Conservation (phyloP, 768 basidiomycete genomes). For the Hericium alpestre region DNA sequence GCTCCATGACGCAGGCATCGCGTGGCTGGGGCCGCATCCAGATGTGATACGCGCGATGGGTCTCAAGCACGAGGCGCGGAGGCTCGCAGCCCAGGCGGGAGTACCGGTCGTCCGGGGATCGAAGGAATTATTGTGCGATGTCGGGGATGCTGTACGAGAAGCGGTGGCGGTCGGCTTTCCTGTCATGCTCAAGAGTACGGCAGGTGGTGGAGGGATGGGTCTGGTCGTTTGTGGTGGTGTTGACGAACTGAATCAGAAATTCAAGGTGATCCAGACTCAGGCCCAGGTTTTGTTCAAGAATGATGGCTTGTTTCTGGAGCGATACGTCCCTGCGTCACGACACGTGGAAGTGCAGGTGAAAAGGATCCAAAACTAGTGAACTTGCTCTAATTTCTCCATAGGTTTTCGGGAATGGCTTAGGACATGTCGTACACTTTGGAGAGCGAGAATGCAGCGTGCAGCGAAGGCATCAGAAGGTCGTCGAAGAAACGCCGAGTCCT, state of each 20-base stretch:
- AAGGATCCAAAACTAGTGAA: not conserved
- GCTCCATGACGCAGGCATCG: slow-evolving; percentile 37
- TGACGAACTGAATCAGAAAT: slow-evolving; percentile 26
- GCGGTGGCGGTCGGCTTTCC: slow-evolving; percentile 43
- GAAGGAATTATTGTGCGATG: slow-evolving; percentile 24
- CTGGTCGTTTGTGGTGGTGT: slow-evolving; percentile 41
- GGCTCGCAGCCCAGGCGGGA: slow-evolving; percentile 33
- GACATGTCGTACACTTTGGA: slow-evolving; percentile 50
- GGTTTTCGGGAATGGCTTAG: slow-evolving; percentile 59
- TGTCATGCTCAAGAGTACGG: slow-evolving; percentile 57
- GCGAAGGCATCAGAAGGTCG: slow-evolving; percentile 60
- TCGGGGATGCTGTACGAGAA: slow-evolving; percentile 29
- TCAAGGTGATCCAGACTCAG: slow-evolving; percentile 27
- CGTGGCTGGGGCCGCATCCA: slow-evolving; percentile 48
- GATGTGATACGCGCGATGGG: slow-evolving; percentile 45
- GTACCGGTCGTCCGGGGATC: slow-evolving; percentile 51
- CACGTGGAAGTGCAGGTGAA: slow-evolving; percentile 58
- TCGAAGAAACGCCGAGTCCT: slow-evolving; percentile 60
- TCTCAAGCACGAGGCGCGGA: slow-evolving; percentile 48
- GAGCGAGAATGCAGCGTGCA: slow-evolving; percentile 67
- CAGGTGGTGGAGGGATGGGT: slow-evolving; percentile 64
- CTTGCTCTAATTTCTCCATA: slow-evolving; percentile 12
- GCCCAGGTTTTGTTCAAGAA: slow-evolving; percentile 42
- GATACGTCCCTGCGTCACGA: slow-evolving; percentile 42
- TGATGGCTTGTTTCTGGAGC: slow-evolving; percentile 47